Base-by-base conservation (phyloP, 108 stramenopile genomes). In the Pseudonitzschia multiseries region DNA sequence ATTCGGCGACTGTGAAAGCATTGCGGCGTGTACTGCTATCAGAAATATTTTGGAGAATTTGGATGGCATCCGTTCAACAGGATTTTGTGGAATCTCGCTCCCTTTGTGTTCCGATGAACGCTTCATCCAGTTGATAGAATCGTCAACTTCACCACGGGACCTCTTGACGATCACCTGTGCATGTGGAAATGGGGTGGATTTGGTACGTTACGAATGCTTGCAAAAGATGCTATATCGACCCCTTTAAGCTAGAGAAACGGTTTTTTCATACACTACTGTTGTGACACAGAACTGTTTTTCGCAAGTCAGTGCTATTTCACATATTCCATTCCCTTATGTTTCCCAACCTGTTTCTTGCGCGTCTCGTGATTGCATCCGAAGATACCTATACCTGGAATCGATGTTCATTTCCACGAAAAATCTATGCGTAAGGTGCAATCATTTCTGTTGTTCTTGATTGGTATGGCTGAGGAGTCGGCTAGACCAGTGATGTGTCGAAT, bases 71-170 rank as follows among this genome's bases (percentile, higher is more conserved):
- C 44, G 57, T 41, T 72, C 57, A 0, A 88, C 86, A 2, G 94
- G 94, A 31, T 95, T 92, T 72, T 86, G 91, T 73, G 91, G 94
- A 0, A 56, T 95, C n/a, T 91, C 91, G 91, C 72, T 95, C 0
- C 94, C 94, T 29, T 81, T 95, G 1, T 85, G 88, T 36, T 90
- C 91, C 69, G 94, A 95, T 74, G 36, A 29, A 6, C 73, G 94
- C 46, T 71, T 95, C 36, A 84, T 87, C 0, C 87, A 90, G 69
- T 66, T 92, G 6, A 81, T 75, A 2, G 67, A 27, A 27, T 27
- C 61, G 42, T 21, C 42, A 18, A 53, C 46, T 24, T 18, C 43
- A 54, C 33, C 44, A 43, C 40, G 48, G 75, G 75, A 90, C 67
- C 71, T 95, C 15, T 60, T 95, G 51, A 77, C 67, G 27, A 82